Conservation (phyloP, 2,329 filamentous ascomycete genomes). For the Pseudogymnoascus sp. region DNA sequence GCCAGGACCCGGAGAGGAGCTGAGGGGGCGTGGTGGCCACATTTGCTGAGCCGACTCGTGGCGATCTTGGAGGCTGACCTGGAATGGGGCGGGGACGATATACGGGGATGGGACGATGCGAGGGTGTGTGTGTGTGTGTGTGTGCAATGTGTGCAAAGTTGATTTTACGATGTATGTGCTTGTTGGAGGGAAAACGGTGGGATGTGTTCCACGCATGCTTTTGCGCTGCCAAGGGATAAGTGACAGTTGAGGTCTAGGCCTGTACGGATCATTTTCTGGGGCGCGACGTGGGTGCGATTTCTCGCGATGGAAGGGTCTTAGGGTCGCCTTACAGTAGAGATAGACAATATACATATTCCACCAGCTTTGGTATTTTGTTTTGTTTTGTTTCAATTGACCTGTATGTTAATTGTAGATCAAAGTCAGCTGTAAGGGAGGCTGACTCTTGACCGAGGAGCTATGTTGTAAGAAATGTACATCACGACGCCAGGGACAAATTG, state of each 20-base stretch:
- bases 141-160: constrained; percentile 8
- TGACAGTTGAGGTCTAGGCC: background rate
- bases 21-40: constrained; percentile 7
- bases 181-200: constrained; percentile 8
- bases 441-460: background rate
- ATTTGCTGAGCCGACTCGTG: constrained; percentile 9
- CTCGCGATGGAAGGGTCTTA: background rate
- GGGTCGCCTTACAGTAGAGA: background rate
- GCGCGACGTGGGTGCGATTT: background rate
- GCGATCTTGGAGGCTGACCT: background rate
- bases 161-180: constrained; percentile 9
- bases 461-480: background rate
- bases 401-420: background rate
- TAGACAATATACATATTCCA: constrained; percentile 1
- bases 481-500: background rate
- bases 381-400: background rate
- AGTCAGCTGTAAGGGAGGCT: background rate
- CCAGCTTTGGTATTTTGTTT: background rate
- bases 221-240: constrained; percentile 2
- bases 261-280: background rate
- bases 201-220: background rate
- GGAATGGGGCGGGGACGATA: constrained; percentile 8
- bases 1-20: background rate
- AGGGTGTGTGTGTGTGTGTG: background rate
- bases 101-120: background rate